Evolutionary conservation across 1,284 basidiomycete genomes (phyloP).

Genomic region (Rhodotorula sp.): DNA sequence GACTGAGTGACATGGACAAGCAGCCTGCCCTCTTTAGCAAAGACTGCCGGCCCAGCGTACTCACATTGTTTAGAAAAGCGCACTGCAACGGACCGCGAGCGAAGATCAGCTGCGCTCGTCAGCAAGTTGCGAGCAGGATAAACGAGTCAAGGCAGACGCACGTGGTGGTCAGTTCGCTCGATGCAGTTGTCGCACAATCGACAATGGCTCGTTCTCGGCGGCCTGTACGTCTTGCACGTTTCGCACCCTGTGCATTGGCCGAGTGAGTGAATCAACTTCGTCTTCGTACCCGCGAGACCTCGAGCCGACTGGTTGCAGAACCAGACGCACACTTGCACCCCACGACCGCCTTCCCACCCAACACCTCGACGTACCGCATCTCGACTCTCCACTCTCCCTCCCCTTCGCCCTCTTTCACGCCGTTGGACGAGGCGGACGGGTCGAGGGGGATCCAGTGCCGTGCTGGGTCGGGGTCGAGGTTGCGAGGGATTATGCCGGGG

Average conservation of each 20-base stretch:
- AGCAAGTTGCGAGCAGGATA: background rate
- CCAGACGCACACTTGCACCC: conserved; percentile 59
- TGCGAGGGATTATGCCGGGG: conserved; percentile 82
- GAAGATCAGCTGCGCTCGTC: background rate
- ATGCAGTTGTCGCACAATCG: conserved; percentile 95
- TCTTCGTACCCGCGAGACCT: no score
- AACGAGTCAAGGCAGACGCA: conserved; percentile 3
- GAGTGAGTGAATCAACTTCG: background rate
- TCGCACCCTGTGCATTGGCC: conserved; percentile 63
- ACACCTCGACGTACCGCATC: conserved; percentile 75
- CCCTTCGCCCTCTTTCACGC: conserved; percentile 16
- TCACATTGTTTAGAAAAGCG: conserved; percentile 80
- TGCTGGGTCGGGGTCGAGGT: conserved; percentile 74
- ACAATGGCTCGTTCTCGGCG: conserved; percentile 87
- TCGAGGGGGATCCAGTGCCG: conserved; percentile 53
- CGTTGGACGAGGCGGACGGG: conserved; percentile 44
- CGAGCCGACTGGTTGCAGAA: background rate
- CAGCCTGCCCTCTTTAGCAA: no score
- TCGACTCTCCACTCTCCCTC: conserved; percentile 52
- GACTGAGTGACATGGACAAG: background rate
- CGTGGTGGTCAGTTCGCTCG: conserved; percentile 57
- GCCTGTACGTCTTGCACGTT: conserved; percentile 79
- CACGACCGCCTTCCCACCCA: conserved; percentile 55
- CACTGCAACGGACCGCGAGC: conserved; percentile 65
- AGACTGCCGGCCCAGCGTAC: background rate